Conservation (phyloP, 257 asterid genomes). For the Scutellaria minor region DNA sequence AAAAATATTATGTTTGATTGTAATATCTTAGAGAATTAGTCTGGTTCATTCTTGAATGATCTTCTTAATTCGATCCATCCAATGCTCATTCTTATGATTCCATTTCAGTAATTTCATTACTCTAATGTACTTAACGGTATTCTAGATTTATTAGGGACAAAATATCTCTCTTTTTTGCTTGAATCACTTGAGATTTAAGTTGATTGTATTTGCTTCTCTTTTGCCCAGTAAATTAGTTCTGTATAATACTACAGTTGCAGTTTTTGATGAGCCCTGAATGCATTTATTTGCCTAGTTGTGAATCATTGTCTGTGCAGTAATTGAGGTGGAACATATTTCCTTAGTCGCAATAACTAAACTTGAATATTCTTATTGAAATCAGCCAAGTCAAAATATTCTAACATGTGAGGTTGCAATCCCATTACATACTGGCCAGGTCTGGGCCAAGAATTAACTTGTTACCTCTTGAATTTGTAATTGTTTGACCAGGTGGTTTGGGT, state of each 20-base stretch:
- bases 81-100: background rate
- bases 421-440: background rate
- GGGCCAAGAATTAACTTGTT: background rate
- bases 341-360: background rate
- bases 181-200: slow-evolving; percentile 3
- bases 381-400: background rate
- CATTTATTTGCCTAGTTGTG: slow-evolving; percentile 18
- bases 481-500: slow-evolving; percentile 13
- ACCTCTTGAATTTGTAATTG: slow-evolving; percentile 13
- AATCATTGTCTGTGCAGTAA: slow-evolving; percentile 4
- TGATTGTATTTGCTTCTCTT: slow-evolving; percentile 27
- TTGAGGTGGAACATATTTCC: background rate
- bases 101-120: slow-evolving; percentile 3
- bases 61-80: background rate
- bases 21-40: background rate
- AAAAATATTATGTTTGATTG: too few species aligned
- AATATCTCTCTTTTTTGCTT: background rate
- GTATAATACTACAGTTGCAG: background rate
- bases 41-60: background rate
- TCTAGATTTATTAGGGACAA: background rate
- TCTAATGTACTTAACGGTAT: slow-evolving; percentile 10
- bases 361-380: background rate
- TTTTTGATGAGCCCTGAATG: background rate
- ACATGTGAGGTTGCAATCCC: background rate
- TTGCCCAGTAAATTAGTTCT: slow-evolving; percentile 5